Conservation (phyloP, 306 rosid species). For the Luffa aegyptiaca region DNA sequence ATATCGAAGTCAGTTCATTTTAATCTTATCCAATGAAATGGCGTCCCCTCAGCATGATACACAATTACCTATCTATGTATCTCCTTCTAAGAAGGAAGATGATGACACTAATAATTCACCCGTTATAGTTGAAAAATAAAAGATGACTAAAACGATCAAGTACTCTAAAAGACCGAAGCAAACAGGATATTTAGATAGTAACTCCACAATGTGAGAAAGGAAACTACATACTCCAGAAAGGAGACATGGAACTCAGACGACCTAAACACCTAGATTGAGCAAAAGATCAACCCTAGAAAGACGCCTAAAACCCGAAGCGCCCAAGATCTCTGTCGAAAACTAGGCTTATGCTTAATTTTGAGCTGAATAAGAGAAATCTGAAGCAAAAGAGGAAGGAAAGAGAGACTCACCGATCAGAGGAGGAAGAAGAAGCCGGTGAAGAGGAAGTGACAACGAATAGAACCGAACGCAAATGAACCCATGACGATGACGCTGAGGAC, state of each 20-base stretch:
- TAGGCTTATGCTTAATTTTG: constrained; percentile 24
- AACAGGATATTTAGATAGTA: background rate
- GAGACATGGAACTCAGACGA: constrained; percentile 16
- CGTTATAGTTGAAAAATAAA: background rate
- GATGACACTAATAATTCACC: background rate
- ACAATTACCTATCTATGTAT: background rate
- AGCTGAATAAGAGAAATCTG: constrained; percentile 17
- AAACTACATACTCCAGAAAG: constrained; percentile 20
- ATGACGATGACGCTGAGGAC: constrained; percentile 44
- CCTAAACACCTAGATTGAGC: constrained; percentile 34
- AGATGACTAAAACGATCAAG: background rate
- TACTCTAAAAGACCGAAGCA: background rate
- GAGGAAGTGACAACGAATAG: constrained; percentile 88
- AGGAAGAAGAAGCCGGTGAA: constrained; percentile 92
- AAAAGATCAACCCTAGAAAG: constrained; percentile 29
- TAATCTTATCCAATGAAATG: background rate
- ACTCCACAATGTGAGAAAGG: background rate
- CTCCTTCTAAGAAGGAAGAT: background rate
- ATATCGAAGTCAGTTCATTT: background rate
- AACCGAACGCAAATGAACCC: constrained; percentile 99
- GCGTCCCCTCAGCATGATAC: background rate
- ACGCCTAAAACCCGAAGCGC: constrained; percentile 21
- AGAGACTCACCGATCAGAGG: constrained; percentile 96
- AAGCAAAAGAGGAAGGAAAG: constrained; percentile 16
- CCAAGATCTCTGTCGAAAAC: constrained; percentile 53